Evolutionary conservation across 2,329 filamentous ascomycete genomes (phyloP), one percentile per base, ranked within the genome.

Genomic region (Phialophora verrucosa): DNA sequence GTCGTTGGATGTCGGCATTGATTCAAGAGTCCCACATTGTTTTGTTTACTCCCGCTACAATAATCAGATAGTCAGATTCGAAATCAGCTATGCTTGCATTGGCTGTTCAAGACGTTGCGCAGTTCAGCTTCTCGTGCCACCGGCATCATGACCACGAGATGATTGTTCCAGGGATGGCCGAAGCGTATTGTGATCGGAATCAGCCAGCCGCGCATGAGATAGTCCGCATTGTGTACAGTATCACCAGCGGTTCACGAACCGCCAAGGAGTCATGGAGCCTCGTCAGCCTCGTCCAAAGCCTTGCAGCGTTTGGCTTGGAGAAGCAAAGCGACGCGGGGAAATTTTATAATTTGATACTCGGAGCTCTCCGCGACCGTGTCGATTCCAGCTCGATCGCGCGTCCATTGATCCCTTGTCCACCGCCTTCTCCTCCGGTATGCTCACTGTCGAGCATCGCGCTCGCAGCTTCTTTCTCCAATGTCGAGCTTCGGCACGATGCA

Each of bases 401-500:
- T 38, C 3, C 57, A 50, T 51, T 29, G 11, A 32, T 25, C 7
- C 17, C 20, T 61, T n/a, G 31, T 31, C 23, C 31, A 25, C 23
- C 3, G 14, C 50, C 31, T 47, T 35, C 20, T 27, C n/a, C n/a
- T 23, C 29, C 17, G 23, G 44, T 27, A 70, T 70, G 65, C 32
- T 66, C 3, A 57, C 65, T 55, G 29, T 70, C 38, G 68, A 70
- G 44, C 68, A 64, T 27, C 63, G 50, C 50, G 68, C 68, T 62
- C 59, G 65, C 4, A 66, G 65, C 59, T 70, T 70, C 63, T 68
- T 70, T 29, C 63, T 70, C 12, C 65, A 66, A 47, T 68, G 68
- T 64, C 63, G 68, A 68, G 60, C 63, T 62, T 70, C 62, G 17
- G 42, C n/a, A 29, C 55, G 25, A 55, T 20, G 53, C 29, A 29